Evolutionary conservation across 2,329 filamentous ascomycete species (phyloP).

Genomic region (Dactylellina parvicollis): DNA sequence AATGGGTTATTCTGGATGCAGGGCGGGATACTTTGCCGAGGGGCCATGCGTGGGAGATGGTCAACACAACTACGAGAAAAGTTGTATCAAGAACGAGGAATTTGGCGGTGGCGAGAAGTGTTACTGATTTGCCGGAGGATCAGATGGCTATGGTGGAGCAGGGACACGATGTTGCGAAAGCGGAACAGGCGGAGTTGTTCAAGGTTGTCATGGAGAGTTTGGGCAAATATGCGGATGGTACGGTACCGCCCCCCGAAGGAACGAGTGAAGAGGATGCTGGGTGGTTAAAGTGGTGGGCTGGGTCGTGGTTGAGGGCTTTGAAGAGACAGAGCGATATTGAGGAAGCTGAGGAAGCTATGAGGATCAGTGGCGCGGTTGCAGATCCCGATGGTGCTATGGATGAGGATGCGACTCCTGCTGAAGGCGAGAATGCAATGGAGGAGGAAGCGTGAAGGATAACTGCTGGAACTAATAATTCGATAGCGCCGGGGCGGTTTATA

Average conservation of each 20-base stretch:
- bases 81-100: conserved; percentile 87
- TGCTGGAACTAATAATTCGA: not conserved
- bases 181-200: conserved; percentile 82
- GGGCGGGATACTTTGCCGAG: conserved; percentile 76
- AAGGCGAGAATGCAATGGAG: conserved; percentile 38
- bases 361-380: conserved; percentile 19
- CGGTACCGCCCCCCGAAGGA: conserved; percentile 63
- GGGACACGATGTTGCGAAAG: conserved; percentile 74
- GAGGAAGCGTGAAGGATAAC: conserved; percentile 3
- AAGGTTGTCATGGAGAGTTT: conserved; percentile 77
- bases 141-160: conserved; percentile 71
- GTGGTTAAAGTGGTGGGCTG: conserved; percentile 80
- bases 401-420: conserved; percentile 23
- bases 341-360: conserved; percentile 71
- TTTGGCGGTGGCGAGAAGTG: conserved; percentile 72
- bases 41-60: conserved; percentile 86
- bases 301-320: conserved; percentile 87
- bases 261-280: conserved; percentile 69
- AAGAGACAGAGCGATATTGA: conserved; percentile 83
- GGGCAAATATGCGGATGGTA: conserved; percentile 29
- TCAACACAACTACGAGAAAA: conserved; percentile 87
- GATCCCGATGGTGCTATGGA: conserved; percentile 33
- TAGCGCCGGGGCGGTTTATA: too few species aligned
- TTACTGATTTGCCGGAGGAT: conserved; percentile 65
- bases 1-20: conserved; percentile 83